Evolutionary conservation across 2,329 filamentous ascomycete species (phyloP).

Genomic region (Parastagonospora nodorum): DNA sequence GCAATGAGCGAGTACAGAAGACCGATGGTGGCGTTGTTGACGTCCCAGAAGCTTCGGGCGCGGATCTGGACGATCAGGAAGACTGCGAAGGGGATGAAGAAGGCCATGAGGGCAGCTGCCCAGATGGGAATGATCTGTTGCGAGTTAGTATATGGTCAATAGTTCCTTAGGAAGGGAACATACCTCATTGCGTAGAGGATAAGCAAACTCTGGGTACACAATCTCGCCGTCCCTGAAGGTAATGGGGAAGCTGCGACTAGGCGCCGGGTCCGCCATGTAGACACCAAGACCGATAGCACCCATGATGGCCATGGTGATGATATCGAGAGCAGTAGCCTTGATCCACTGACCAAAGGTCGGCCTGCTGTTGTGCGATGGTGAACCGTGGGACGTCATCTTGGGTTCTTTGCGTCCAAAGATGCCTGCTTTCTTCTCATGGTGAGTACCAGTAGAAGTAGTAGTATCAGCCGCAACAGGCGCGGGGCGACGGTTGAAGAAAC

Average conservation of each 20-base stretch:
- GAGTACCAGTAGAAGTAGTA: constrained; percentile 37
- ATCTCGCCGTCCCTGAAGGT: constrained; percentile 69
- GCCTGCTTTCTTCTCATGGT: constrained; percentile 34
- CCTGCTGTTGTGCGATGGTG: constrained; percentile 33
- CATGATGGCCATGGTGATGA: constrained; percentile 69
- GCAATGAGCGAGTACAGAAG: constrained; percentile 72
- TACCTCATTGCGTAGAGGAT: constrained; percentile 67
- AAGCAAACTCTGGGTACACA: constrained; percentile 71
- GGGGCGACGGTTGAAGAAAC: constrained; percentile 46
- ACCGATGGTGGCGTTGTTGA: constrained; percentile 73
- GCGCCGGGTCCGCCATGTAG: constrained; percentile 68
- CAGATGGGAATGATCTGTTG: constrained; percentile 64
- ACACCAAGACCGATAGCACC: constrained; percentile 71
- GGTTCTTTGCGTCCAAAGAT: constrained; percentile 29
- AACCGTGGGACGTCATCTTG: constrained; percentile 19
- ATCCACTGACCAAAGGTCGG: constrained; percentile 73
- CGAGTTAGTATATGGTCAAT: neutral
- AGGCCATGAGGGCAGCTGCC: constrained; percentile 68
- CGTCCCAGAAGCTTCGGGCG: constrained; percentile 56
- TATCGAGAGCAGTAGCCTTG: constrained; percentile 69
- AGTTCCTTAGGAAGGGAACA: neutral
- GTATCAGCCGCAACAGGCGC: constrained; percentile 43
- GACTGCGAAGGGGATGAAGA: constrained; percentile 67
- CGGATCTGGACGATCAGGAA: constrained; percentile 71
- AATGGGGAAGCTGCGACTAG: constrained; percentile 71